Evolutionary conservation across 1,284 basidiomycete genomes (phyloP), one percentile per base, ranked within the genome.

Genomic region (Austroboletus novae-zelandiae): DNA sequence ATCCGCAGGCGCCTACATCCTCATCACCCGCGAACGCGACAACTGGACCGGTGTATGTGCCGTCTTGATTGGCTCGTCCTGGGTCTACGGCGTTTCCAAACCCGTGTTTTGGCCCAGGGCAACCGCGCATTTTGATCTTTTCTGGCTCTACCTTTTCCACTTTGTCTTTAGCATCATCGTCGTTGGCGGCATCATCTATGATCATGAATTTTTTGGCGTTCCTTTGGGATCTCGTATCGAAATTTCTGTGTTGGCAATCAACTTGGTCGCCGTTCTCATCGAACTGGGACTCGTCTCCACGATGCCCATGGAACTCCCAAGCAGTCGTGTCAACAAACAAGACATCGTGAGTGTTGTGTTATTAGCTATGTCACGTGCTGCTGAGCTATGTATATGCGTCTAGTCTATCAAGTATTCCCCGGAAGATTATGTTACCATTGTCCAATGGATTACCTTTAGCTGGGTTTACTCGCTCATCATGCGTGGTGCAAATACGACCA

Each of bases 381-480:
- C 40, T 54, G 15, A 53, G 34, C 3, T 37, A 9, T 14, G 1
- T 47, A 31, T 50, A 48, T 46, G 31, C 40, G 3, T 35, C 51
- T 43, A 79, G 77, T 76, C 68, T 17, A 59, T 72, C 56, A 61
- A 71, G 36, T 57, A 78, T 57, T 70, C 74, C 5, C 79, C 78
- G 1, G 87, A 90, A 61, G 88, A 89, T 60, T 76, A 79, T 48
- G 81, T 81, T 27, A 78, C 78, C 0, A 72, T 89, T 9, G 77
- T 77, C 68, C 75, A 79, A n/a, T 87, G 86, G 82, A 59, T 81
- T n/a, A 80, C 81, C 1, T 89, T 89, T 64, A 66, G 66, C 25
- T 89, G 88, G 88, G 69, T 88, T 51, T 72, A 74, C 51, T 75
- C 78, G 0, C 71, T 88, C 40, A 76, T 89, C 61, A 61, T 62